A percentile compares a stretch with the other conserved stretches of the same genome.
phyloP scores from a whole-genome alignment of 1,284 basidiomycete species.

The Coniophora puteana region DNA sequence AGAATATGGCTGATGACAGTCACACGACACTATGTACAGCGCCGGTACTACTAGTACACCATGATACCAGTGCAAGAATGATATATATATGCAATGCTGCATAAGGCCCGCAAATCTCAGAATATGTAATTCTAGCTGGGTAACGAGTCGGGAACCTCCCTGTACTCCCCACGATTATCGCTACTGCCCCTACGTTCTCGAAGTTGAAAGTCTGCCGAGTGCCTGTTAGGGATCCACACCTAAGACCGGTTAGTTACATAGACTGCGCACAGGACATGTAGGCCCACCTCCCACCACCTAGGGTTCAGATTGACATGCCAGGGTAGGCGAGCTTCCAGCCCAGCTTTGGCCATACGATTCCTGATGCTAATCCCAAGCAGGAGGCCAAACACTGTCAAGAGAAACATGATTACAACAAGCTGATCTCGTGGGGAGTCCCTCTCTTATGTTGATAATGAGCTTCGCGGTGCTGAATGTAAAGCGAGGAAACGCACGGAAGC shows the following conservation, averaged over 20 bases:
- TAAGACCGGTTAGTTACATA: slow-evolving; percentile 23
- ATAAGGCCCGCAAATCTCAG: not conserved
- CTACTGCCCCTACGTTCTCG: slow-evolving; percentile 33
- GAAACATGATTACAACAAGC: slow-evolving; percentile 85
- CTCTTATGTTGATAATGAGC: slow-evolving; percentile 41
- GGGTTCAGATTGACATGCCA: slow-evolving; percentile 50
- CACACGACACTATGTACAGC: no score
- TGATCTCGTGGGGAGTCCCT: slow-evolving; percentile 90
- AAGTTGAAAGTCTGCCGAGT: slow-evolving; percentile 46
- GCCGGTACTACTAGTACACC: no score
- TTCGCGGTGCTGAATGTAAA: slow-evolving; percentile 24
- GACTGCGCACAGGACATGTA: slow-evolving; percentile 11
- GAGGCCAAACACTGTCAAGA: slow-evolving; percentile 81
- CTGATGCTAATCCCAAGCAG: slow-evolving; percentile 82
- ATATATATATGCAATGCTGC: no score
- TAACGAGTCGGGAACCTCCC: slow-evolving; percentile 28
- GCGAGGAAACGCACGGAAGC: slow-evolving; percentile 76
- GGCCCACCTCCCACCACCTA: slow-evolving; percentile 77
- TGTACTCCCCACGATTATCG: slow-evolving; percentile 38
- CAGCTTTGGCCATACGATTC: slow-evolving; percentile 73
- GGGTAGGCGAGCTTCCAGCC: slow-evolving; percentile 56
- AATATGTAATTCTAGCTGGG: slow-evolving; percentile 19
- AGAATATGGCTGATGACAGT: no score
- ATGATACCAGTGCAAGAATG: no score
- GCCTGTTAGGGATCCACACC: slow-evolving; percentile 59